Evolutionary conservation across 306 rosid genomes (phyloP).

Genomic region (Vicia villosa): DNA sequence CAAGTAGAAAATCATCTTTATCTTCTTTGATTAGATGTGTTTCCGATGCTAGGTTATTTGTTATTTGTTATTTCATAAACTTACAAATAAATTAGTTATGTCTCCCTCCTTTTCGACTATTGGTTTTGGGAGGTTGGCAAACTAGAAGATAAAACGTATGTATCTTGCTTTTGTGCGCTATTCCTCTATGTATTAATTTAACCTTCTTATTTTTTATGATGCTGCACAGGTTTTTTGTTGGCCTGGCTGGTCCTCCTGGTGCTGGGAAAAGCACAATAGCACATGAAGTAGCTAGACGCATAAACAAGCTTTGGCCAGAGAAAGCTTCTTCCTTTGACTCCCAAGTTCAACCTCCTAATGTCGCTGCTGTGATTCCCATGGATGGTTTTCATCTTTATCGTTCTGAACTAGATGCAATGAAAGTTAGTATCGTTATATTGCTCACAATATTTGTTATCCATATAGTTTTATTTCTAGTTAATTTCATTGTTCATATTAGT

Average conservation of each 20-base stretch:
- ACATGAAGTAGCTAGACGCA: slow-evolving; percentile 64
- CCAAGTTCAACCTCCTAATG: slow-evolving; percentile 56
- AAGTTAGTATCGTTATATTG: slow-evolving; percentile 53
- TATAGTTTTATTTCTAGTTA: slow-evolving; percentile 30
- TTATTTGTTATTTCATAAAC: slow-evolving; percentile 5
- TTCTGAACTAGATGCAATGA: slow-evolving; percentile 87
- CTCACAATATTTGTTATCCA: slow-evolving; percentile 27
- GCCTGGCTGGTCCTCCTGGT: slow-evolving; percentile 97
- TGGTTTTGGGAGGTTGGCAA: not conserved
- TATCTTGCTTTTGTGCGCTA: not conserved
- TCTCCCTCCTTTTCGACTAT: not conserved
- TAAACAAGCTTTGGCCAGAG: slow-evolving; percentile 74
- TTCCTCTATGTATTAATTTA: slow-evolving; percentile 32
- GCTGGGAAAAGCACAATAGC: slow-evolving; percentile 90
- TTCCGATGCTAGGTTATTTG: not conserved
- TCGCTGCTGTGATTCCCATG: slow-evolving; percentile 82
- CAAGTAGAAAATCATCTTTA: slow-evolving; percentile 3
- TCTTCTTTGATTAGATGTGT: slow-evolving; percentile 1
- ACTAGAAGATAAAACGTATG: not conserved
- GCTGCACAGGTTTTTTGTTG: slow-evolving; percentile 64
- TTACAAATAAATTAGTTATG: slow-evolving; percentile 1
- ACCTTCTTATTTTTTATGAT: slow-evolving; percentile 7
- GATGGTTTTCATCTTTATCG: slow-evolving; percentile 95
- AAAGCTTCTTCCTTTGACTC: slow-evolving; percentile 65
- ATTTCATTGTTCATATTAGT: slow-evolving; percentile 17